Evolutionary conservation across 1,284 basidiomycete genomes (phyloP).

Genomic region (Fomitiporia mediterranea): DNA sequence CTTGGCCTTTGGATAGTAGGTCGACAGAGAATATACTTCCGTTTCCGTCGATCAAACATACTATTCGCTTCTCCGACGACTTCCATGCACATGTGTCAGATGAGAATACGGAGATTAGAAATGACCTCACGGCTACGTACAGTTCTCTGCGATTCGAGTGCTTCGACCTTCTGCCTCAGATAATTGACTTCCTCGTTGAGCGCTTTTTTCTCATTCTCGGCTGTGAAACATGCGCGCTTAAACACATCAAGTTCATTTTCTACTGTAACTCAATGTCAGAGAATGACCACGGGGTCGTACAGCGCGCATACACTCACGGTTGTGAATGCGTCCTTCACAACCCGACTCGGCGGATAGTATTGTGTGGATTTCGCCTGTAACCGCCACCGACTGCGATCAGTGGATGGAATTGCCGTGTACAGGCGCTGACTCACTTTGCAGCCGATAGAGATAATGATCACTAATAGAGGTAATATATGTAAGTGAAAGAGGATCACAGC

Average conservation of each 20-base stretch:
- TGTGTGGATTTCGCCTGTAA: conserved; percentile 19
- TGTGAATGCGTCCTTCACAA: conserved; percentile 15
- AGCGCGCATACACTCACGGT: background rate
- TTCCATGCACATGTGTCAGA: background rate
- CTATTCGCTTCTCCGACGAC: conserved; percentile 41
- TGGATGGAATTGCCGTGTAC: background rate
- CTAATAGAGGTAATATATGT: conserved; percentile 3
- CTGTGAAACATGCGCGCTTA: conserved; percentile 17
- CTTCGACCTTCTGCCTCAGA: conserved; percentile 13
- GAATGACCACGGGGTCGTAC: background rate
- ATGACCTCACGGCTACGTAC: background rate
- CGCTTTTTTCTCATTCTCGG: conserved; percentile 15
- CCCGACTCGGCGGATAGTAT: conserved; percentile 18
- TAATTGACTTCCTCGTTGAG: conserved; percentile 8
- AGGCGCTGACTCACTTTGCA: conserved; percentile 15
- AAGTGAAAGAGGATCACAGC: background rate
- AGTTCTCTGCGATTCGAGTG: conserved; percentile 12
- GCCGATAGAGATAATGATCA: conserved; percentile 18
- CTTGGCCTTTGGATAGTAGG: conserved; percentile 48
- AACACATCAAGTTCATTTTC: conserved; percentile 18
- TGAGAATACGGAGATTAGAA: background rate
- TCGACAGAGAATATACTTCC: conserved; percentile 55
- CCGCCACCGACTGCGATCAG: background rate
- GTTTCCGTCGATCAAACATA: conserved; percentile 63
- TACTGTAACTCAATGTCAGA: background rate